These are phyloP conservation scores for Kickxella alabastrina DNA, from an alignment of 192 early-diverging fungal genomes.

Conservation along the genomic window DNA sequence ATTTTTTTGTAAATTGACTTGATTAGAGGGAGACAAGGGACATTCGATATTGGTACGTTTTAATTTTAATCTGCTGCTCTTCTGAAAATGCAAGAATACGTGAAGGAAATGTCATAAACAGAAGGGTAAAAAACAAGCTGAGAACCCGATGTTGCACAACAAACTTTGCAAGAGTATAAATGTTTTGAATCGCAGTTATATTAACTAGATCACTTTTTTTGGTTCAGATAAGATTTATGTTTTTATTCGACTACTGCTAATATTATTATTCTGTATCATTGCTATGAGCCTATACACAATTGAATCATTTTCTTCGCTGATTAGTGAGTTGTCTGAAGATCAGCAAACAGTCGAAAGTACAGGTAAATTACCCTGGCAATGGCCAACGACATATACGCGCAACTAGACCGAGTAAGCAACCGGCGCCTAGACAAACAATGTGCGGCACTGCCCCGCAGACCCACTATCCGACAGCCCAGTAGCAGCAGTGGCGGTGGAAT, in stretches of 20 bases:
- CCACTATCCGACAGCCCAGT: not conserved
- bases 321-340: conserved; percentile 4
- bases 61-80: not conserved
- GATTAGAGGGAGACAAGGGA: no score
- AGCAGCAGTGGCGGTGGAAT: conserved; percentile 2
- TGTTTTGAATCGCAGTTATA: no score
- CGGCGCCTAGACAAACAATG: conserved; percentile 34
- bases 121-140: not conserved
- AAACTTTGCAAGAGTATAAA: no score
- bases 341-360: not conserved
- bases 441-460: conserved; percentile 4
- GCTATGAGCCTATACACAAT: not conserved
- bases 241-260: not conserved
- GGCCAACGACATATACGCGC: conserved; percentile 26
- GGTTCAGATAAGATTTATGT: not conserved
- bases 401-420: conserved; percentile 21
- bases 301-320: conserved; percentile 1
- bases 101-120: not conserved
- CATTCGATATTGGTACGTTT: no score
- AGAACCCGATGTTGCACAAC: no score
- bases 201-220: not conserved
- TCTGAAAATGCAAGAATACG: not conserved
- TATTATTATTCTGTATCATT: not conserved
- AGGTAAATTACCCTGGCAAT: conserved; percentile 2
- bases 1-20: no score